Conservation (phyloP, 2,329 filamentous ascomycete genomes). For the Fusarium sp. region DNA sequence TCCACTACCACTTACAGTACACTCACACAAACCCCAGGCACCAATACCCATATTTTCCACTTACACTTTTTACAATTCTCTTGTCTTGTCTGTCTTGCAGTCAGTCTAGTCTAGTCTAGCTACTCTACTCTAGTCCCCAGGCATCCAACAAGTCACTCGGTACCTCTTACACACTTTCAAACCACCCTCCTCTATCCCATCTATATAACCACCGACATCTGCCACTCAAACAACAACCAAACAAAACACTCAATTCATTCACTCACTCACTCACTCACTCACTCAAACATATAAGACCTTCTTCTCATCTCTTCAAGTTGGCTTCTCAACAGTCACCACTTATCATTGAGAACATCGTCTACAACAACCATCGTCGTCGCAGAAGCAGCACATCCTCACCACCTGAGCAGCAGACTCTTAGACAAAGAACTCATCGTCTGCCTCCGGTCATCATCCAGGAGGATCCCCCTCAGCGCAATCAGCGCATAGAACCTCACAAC, state of each 20-base stretch:
- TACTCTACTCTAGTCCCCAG: conserved; percentile 23
- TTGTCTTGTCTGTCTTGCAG: neutral
- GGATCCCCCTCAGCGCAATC: conserved; percentile 40
- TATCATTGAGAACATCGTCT: conserved; percentile 42
- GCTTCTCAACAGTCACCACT: conserved; percentile 35
- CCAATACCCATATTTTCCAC: conserved; percentile 39
- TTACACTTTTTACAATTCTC: conserved; percentile 10
- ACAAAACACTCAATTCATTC: conserved; percentile 38
- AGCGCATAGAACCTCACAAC: conserved; percentile 28
- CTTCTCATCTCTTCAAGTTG: conserved; percentile 32
- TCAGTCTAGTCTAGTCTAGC: neutral
- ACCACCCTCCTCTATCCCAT: conserved; percentile 22
- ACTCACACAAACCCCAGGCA: conserved; percentile 40
- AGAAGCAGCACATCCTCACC: conserved; percentile 27
- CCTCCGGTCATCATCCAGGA: conserved; percentile 45
- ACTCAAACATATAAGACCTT: conserved; percentile 16
- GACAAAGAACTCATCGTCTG: conserved; percentile 23
- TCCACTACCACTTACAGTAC: neutral
- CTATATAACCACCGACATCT: conserved; percentile 45
- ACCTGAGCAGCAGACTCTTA: conserved; percentile 30
- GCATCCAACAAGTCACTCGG: conserved; percentile 36
- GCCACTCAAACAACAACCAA: conserved; percentile 25
- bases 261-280: conserved; percentile 12
- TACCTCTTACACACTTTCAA: conserved; percentile 39
- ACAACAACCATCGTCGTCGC: conserved; percentile 34